phyloP scores from a whole-genome alignment of 129 eudicot genomes.

The Centella asiatica region DNA sequence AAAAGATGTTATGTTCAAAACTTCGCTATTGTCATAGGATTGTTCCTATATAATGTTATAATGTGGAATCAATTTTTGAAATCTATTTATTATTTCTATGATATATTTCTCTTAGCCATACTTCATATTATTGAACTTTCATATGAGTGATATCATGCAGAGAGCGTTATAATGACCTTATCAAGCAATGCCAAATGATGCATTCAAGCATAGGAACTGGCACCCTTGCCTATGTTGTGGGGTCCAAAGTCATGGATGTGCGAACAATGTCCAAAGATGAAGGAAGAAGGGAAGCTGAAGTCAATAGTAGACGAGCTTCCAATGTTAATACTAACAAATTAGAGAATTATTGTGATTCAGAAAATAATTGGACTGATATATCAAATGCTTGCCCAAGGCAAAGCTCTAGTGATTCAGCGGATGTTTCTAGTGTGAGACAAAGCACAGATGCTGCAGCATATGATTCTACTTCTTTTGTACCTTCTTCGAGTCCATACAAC shows the following conservation, averaged over 20 bases:
- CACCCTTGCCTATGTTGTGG: constrained; percentile 77
- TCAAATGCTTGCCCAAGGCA: constrained; percentile 30
- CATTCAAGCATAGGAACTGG: constrained; percentile 97
- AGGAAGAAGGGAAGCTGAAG: constrained; percentile 46
- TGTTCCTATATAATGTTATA: no score
- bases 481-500: constrained; percentile 41
- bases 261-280: constrained; percentile 60
- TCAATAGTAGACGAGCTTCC: constrained; percentile 33
- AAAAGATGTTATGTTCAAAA: background rate
- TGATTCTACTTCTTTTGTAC: constrained; percentile 46
- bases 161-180: constrained; percentile 74
- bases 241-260: constrained; percentile 93
- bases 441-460: constrained; percentile 46
- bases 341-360: constrained; percentile 33
- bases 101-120: no score
- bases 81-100: no score
- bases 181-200: constrained; percentile 83
- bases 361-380: constrained; percentile 43
- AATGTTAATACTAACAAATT: constrained; percentile 32
- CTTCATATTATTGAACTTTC: background rate
- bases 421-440: constrained; percentile 37
- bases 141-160: constrained; percentile 32
- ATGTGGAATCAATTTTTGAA: no score
- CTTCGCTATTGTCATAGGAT: background rate
- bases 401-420: constrained; percentile 46